Evolutionary conservation across 768 basidiomycete species (phyloP).

Genomic region (Filobasidium wieringae): DNA sequence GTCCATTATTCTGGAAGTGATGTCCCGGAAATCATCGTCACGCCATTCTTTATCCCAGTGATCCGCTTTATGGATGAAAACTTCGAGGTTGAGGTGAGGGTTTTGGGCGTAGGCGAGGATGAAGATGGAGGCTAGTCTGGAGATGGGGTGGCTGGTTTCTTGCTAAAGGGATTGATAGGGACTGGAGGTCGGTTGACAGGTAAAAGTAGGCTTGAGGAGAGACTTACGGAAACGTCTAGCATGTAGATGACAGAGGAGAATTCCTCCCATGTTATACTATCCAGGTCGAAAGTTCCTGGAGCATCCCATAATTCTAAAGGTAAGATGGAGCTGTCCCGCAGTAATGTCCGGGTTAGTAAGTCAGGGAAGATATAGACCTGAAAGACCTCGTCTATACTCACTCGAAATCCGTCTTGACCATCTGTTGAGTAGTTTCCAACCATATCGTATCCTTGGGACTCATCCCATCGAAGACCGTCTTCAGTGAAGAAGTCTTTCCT

Average conservation of each 20-base stretch:
- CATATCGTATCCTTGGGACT: conserved; percentile 76
- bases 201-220: not conserved
- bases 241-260: conserved; percentile 84
- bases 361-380: not conserved
- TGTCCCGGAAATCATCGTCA: conserved; percentile 38
- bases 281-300: conserved; percentile 70
- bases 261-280: conserved; percentile 60
- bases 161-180: conserved; percentile 12
- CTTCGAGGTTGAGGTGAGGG: conserved; percentile 66
- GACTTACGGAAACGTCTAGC: conserved; percentile 77
- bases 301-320: conserved; percentile 94
- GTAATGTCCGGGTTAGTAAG: not conserved
- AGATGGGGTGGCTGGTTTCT: conserved; percentile 61
- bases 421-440: conserved; percentile 71
- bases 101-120: conserved; percentile 63
- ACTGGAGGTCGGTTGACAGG: not conserved
- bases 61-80: conserved; percentile 94
- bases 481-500: conserved; percentile 81
- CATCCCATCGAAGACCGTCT: conserved; percentile 80
- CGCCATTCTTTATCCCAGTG: conserved; percentile 76
- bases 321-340: conserved; percentile 62
- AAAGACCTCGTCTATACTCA: conserved; percentile 42
- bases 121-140: conserved; percentile 69
- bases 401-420: conserved; percentile 67
- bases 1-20: conserved; percentile 5